Base-by-base conservation (phyloP, 805 yeast species). In the Candida nemodendra region DNA sequence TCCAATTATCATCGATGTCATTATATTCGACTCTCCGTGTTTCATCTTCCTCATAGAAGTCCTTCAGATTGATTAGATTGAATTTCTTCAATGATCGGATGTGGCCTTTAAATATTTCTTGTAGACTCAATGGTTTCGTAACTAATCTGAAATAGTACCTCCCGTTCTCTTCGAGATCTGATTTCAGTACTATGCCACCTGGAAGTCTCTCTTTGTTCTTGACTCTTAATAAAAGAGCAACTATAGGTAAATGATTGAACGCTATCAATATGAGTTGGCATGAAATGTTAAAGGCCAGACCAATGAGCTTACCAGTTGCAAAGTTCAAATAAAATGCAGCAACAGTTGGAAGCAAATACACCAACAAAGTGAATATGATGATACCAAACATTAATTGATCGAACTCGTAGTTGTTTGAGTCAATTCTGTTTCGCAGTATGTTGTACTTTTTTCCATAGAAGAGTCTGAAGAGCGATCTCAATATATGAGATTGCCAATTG, bases 341-440 rank as follows among this genome's bases (percentile, higher is more conserved):
- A 2, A 88, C 83, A 0, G 99, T 93, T 1, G 99, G 99, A 34
- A 89, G 60, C 23, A 95, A 65, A 49, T 89, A 85, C 0, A 84
- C 63, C 36, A 86, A 65, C 12, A 90, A 78, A 33, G 91, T 87
- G 62, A 93, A 93, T 13, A 91, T 61, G 39, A 93, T 71, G 2
- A 96, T 93, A 0, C 99, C 99, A 56, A 91, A 64, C 33, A 95
- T 65, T 39, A 91, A 68, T 54, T 90, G 95, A 57, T 90, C 96
- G 17, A 91, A 66, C 42, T 85, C 91, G 58, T 85, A 91, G 56
- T 83, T 78, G 45, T 89, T 79, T 18, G 81, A 78, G 59, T 93
- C 99, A 22, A 89, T 79, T 67, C 99, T 79, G 38, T 85, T 72
- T 48, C 98, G 74, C 52, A 93, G 65, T 3, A 83, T 79, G 54